phyloP scores from a whole-genome alignment of 1,284 basidiomycete species.

The Thecaphora thlaspeos region DNA sequence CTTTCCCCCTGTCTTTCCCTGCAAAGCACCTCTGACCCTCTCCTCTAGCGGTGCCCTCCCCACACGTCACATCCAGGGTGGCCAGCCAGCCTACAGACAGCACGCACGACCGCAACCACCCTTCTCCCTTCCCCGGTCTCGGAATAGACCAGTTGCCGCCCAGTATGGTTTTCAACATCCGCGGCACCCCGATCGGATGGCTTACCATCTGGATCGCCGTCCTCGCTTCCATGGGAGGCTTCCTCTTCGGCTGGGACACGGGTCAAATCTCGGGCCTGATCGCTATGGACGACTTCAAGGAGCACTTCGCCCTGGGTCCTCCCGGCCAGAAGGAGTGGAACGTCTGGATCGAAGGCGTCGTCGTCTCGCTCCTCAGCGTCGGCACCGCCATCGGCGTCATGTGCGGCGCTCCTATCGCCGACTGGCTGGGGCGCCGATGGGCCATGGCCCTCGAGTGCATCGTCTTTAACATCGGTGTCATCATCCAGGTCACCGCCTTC shows the following conservation, averaged over 20 bases:
- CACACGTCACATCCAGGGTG: no score
- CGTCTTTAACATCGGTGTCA: slow-evolving; percentile 70
- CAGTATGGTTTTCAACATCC: slow-evolving; percentile 32
- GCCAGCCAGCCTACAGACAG: no score
- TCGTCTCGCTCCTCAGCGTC: slow-evolving; percentile 67
- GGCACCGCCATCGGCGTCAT: slow-evolving; percentile 57
- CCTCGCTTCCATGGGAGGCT: slow-evolving; percentile 74
- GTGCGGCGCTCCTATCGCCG: slow-evolving; percentile 61
- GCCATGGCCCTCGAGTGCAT: slow-evolving; percentile 71
- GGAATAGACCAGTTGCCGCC: no score
- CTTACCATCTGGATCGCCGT: slow-evolving; percentile 69
- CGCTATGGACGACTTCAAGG: slow-evolving; percentile 71
- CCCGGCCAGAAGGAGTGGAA: slow-evolving; percentile 31
- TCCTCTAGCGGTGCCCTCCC: no score
- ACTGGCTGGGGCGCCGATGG: slow-evolving; percentile 68
- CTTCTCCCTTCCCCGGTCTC: no score
- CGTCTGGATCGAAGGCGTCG: slow-evolving; percentile 62
- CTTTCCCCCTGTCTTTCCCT: no score
- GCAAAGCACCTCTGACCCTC: no score
- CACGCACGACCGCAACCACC: no score
- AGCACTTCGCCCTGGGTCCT: slow-evolving; percentile 63
- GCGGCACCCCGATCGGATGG: slow-evolving; percentile 52
- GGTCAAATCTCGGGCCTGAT: slow-evolving; percentile 76
- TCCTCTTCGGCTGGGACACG: slow-evolving; percentile 71
- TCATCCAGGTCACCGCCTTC: slow-evolving; percentile 61